phyloP scores from a whole-genome alignment of 2,329 filamentous ascomycete species.

The Phyllosticta citrichinensis region DNA sequence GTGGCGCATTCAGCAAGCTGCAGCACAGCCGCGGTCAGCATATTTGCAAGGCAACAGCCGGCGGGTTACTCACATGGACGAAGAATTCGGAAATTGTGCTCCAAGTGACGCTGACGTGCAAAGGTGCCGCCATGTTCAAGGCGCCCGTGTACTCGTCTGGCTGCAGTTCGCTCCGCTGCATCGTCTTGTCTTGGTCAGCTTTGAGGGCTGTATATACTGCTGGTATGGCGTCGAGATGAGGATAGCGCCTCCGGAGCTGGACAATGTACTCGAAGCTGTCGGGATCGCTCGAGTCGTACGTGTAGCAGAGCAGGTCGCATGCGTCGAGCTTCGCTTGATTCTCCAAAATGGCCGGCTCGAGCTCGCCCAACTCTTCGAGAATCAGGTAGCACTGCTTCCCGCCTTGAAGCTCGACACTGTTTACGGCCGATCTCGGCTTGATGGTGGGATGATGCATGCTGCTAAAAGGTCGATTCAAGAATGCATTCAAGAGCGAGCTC shows the following conservation, averaged over 20 bases:
- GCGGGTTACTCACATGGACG: conserved; percentile 44
- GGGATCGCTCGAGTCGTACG: conserved; percentile 93
- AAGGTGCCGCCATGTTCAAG: conserved; percentile 78
- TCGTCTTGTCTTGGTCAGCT: conserved; percentile 91
- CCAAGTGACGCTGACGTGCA: conserved; percentile 95
- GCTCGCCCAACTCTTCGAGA: conserved; percentile 83
- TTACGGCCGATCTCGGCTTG: conserved; percentile 85
- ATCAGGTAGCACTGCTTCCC: conserved; percentile 97
- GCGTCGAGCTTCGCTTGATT: conserved; percentile 83
- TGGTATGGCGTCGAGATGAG: conserved; percentile 79
- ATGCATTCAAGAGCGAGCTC: conserved; percentile 80
- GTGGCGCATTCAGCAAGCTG: conserved; percentile 80
- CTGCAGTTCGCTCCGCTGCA: conserved; percentile 79
- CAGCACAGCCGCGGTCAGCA: neutral
- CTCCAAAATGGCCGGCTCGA: conserved; percentile 90
- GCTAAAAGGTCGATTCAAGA: conserved; percentile 80
- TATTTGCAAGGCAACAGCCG: conserved; percentile 17
- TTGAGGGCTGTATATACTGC: conserved; percentile 90
- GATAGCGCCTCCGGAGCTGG: conserved; percentile 64
- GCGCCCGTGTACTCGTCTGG: conserved; percentile 83
- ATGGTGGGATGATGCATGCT: conserved; percentile 85
- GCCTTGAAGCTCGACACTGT: conserved; percentile 89
- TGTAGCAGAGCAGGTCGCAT: conserved; percentile 89
- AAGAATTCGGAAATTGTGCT: conserved; percentile 89
- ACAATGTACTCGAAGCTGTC: conserved; percentile 93